Percentiles rank a stretch among this genome's conserved stretches.
Evolutionary conservation across 2,329 filamentous ascomycete genomes (phyloP).

Genomic region (Sphaerulina vaccinii): DNA sequence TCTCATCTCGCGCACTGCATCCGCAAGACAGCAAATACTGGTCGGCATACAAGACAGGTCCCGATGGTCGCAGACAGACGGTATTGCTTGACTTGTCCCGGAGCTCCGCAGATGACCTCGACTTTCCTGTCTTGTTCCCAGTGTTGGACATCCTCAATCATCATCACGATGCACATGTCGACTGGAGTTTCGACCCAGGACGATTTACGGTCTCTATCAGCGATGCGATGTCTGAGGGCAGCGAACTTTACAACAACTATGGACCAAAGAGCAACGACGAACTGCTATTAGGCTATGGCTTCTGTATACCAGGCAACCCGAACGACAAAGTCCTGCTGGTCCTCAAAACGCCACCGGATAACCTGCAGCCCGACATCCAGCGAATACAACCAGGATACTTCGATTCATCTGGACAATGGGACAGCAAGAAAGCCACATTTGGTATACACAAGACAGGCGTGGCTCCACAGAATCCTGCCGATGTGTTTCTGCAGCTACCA

Average conservation of each 20-base stretch:
- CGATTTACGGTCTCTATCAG: conserved; percentile 43
- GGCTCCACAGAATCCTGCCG: conserved; percentile 7
- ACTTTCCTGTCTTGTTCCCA: conserved; percentile 50
- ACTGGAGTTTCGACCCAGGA: conserved; percentile 46
- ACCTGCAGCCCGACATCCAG: conserved; percentile 36
- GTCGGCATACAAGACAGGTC: conserved; percentile 36
- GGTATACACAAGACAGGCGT: conserved; percentile 31
- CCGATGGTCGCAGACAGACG: conserved; percentile 32
- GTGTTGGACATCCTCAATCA: conserved; percentile 53
- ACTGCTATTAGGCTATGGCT: conserved; percentile 54
- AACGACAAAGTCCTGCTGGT: conserved; percentile 48
- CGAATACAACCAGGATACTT: conserved; percentile 38
- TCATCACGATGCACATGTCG: conserved; percentile 45
- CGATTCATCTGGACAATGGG: conserved; percentile 34
- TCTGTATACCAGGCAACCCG: conserved; percentile 49
- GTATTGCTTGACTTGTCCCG: conserved; percentile 38
- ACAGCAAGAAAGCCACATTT: conserved; percentile 39
- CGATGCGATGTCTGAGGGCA: conserved; percentile 37
- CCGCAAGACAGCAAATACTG: conserved; percentile 39
- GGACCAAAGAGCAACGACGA: conserved; percentile 55
- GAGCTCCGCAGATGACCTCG: conserved; percentile 35
- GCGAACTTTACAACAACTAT: conserved; percentile 55
- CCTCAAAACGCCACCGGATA: conserved; percentile 41
- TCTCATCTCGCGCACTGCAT: conserved; percentile 44
- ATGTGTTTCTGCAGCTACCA: conserved; percentile 33